phyloP scores from a whole-genome alignment of 345 rosid species.

The Brassica cretica region DNA sequence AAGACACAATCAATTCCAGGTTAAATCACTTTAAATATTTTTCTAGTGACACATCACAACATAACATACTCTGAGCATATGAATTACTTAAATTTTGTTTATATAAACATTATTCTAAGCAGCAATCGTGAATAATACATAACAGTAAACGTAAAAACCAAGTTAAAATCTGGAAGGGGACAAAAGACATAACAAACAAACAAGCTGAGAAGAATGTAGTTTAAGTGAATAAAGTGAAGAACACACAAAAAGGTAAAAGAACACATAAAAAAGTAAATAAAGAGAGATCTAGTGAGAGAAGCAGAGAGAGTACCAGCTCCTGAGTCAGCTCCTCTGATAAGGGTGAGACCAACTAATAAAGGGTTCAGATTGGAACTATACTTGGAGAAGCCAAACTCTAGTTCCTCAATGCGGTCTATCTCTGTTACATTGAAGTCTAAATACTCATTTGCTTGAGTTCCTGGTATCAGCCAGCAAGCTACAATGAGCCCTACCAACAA shows the following conservation, averaged over 20 bases:
- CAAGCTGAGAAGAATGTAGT: slow-evolving; percentile 19
- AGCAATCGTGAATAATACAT: not conserved
- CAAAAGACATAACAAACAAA: slow-evolving; percentile 1
- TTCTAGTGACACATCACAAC: not conserved
- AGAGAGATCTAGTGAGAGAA: slow-evolving; percentile 18
- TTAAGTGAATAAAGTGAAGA: slow-evolving; percentile 26
- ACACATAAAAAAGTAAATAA: not conserved
- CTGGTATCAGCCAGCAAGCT: slow-evolving; percentile 28
- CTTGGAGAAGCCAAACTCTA: slow-evolving; percentile 49
- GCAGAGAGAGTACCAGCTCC: slow-evolving; percentile 70
- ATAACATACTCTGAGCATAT: not conserved
- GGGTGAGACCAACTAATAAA: slow-evolving; percentile 81
- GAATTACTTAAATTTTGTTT: not conserved
- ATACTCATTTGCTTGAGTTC: slow-evolving; percentile 47
- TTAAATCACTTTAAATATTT: not conserved
- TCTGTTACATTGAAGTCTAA: slow-evolving; percentile 63
- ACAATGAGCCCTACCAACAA: slow-evolving; percentile 41
- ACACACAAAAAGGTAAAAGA: not conserved
- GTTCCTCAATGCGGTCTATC: slow-evolving; percentile 49
- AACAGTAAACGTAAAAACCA: slow-evolving; percentile 25
- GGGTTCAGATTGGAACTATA: slow-evolving; percentile 39
- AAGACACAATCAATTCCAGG: slow-evolving; percentile 22
- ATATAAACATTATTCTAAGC: not conserved
- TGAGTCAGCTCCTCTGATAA: slow-evolving; percentile 70
- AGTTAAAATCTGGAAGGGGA: slow-evolving; percentile 25